A percentile compares a stretch with the other conserved stretches of the same genome.
These are phyloP conservation scores for Amanita exitialis DNA, from an alignment of 768 basidiomycete species.

Conservation along the genomic window DNA sequence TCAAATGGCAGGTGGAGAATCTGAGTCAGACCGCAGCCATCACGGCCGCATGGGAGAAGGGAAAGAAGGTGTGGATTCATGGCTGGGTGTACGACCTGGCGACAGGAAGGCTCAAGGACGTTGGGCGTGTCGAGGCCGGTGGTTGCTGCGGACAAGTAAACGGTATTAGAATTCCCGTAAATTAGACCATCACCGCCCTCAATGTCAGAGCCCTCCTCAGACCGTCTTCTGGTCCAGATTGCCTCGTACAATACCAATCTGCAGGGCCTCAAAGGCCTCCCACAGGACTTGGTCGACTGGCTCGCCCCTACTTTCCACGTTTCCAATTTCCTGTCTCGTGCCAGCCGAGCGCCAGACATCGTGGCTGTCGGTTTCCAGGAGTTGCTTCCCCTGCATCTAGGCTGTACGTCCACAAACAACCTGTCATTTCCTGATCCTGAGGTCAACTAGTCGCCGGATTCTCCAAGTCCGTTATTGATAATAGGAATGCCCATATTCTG, in stretches of 20 bases:
- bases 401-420: constrained; percentile 44
- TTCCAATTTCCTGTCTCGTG: constrained; percentile 56
- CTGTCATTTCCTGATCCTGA: background rate
- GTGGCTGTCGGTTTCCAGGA: constrained; percentile 93
- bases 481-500: constrained; percentile 62
- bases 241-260: constrained; percentile 90
- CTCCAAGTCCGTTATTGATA: constrained; percentile 58
- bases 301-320: constrained; percentile 74
- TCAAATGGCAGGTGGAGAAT: constrained; percentile 42
- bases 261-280: constrained; percentile 62
- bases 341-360: constrained; percentile 67
- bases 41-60: constrained; percentile 36
- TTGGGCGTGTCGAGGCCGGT: constrained; percentile 34
- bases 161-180: background rate
- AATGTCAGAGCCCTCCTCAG: constrained; percentile 9
- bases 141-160: background rate
- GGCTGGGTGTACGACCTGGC: constrained; percentile 66
- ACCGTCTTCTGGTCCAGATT: constrained; percentile 59
- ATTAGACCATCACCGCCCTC: background rate
- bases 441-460: constrained; percentile 59
- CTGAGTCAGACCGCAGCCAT: constrained; percentile 37
- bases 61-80: constrained; percentile 46
- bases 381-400: constrained; percentile 80
- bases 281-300: constrained; percentile 90
- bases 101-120: constrained; percentile 46